Conservation (phyloP, 768 basidiomycete genomes). For the Auricularia cornea region DNA sequence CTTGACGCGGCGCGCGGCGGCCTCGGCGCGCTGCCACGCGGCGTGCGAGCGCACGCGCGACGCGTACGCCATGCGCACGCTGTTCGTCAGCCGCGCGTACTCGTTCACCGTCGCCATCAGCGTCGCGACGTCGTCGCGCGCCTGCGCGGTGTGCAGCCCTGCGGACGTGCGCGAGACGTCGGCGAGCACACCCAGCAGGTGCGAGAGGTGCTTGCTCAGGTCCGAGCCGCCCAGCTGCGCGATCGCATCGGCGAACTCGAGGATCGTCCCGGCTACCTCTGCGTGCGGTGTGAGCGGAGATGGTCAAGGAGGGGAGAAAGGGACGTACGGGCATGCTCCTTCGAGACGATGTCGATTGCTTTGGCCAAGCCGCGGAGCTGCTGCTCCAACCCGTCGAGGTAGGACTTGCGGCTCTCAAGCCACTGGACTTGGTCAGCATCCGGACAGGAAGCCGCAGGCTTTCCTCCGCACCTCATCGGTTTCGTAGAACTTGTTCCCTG, state of each 20-base stretch:
- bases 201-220: constrained; percentile 57
- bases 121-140: constrained; percentile 74
- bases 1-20: constrained; percentile 61
- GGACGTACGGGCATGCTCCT: constrained; percentile 62
- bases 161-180: constrained; percentile 68
- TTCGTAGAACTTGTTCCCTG: constrained; percentile 78
- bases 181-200: constrained; percentile 59
- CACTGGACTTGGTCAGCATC: constrained; percentile 42
- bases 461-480: constrained; percentile 86
- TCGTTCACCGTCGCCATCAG: constrained; percentile 85
- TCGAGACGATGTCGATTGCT: constrained; percentile 78
- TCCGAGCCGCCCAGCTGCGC: constrained; percentile 67
- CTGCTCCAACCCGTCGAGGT: constrained; percentile 83
- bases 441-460: constrained; percentile 9
- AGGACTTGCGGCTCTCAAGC: constrained; percentile 82
- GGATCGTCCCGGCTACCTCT: constrained; percentile 63
- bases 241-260: constrained; percentile 75
- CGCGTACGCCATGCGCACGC: constrained; percentile 79
- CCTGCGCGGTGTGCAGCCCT: constrained; percentile 64
- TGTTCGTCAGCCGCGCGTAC: constrained; percentile 84
- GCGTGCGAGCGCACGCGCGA: constrained; percentile 80
- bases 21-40: constrained; percentile 73
- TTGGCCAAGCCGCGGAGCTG: constrained; percentile 83
- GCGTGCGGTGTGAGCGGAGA: neutral
- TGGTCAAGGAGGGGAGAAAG: neutral